These are phyloP conservation scores for Calonectria hawksworthii DNA, from an alignment of 2,329 filamentous ascomycete genomes.

Conservation along the genomic window DNA sequence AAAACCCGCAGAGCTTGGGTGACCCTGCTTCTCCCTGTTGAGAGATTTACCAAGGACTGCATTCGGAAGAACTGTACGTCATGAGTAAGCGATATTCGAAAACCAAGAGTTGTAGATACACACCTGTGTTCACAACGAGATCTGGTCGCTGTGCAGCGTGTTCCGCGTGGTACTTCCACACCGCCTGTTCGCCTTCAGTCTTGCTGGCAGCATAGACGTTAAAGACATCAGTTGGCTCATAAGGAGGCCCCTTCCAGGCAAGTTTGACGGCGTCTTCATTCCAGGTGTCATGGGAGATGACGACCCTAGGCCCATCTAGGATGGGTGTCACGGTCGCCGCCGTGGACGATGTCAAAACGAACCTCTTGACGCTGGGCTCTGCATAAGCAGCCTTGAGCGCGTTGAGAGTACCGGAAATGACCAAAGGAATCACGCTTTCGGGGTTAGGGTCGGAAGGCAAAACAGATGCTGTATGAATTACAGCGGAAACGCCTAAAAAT, in stretches of 20 bases:
- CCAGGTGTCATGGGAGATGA: slow-evolving; percentile 48
- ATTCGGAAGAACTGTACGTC: slow-evolving; percentile 38
- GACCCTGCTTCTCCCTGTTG: slow-evolving; percentile 33
- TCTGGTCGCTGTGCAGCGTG: slow-evolving; percentile 37
- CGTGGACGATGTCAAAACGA: slow-evolving; percentile 46
- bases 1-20: slow-evolving; percentile 35
- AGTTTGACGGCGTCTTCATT: slow-evolving; percentile 49
- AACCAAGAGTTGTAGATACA: background rate
- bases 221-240: slow-evolving; percentile 39
- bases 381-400: slow-evolving; percentile 52
- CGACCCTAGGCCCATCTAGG: background rate
- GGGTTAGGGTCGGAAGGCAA: slow-evolving; percentile 51
- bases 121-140: slow-evolving; percentile 41
- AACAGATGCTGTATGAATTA: slow-evolving; percentile 56
- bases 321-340: background rate
- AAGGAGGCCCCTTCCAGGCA: slow-evolving; percentile 53
- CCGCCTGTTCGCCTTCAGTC: slow-evolving; percentile 47
- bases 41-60: slow-evolving; percentile 40
- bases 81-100: background rate
- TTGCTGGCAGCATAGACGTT: slow-evolving; percentile 54
- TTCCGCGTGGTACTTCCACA: slow-evolving; percentile 50
- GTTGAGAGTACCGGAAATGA: slow-evolving; percentile 44
- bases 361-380: slow-evolving; percentile 52
- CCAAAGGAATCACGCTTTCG: slow-evolving; percentile 52
- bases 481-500: slow-evolving; percentile 40